Evolutionary conservation across 2,329 filamentous ascomycete genomes (phyloP).

Genomic region (Alternaria angustiovoidea): DNA sequence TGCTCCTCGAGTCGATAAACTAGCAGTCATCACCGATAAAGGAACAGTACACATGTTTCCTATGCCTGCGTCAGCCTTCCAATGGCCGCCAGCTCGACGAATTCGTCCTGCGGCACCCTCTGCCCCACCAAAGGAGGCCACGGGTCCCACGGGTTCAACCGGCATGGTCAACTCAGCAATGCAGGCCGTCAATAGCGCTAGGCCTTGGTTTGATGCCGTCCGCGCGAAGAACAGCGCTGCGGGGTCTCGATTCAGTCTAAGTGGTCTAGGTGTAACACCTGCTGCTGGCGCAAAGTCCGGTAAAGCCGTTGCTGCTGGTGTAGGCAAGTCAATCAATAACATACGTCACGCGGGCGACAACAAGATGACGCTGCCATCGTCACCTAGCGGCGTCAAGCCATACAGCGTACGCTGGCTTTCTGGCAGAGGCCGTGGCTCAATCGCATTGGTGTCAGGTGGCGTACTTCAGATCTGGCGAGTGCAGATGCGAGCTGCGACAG

Average conservation of each 20-base stretch:
- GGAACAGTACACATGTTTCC: constrained; percentile 96
- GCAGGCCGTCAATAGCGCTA: constrained; percentile 55
- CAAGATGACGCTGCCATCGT: constrained; percentile 72
- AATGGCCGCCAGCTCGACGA: constrained; percentile 79
- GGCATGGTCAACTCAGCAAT: constrained; percentile 51
- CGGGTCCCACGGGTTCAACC: constrained; percentile 41
- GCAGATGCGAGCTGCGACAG: constrained; percentile 57
- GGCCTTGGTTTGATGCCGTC: constrained; percentile 48
- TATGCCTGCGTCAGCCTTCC: constrained; percentile 80
- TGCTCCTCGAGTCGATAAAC: constrained; percentile 77
- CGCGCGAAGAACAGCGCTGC: constrained; percentile 45
- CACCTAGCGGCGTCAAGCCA: constrained; percentile 61
- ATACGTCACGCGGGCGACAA: constrained; percentile 79
- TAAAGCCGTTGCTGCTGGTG: constrained; percentile 74
- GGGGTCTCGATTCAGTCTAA: constrained; percentile 47
- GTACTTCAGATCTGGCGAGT: constrained; percentile 71
- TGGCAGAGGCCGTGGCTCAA: constrained; percentile 66
- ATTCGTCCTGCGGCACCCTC: constrained; percentile 38
- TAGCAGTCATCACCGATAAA: constrained; percentile 90
- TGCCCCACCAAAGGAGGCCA: constrained; percentile 43
- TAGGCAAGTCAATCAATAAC: constrained; percentile 75
- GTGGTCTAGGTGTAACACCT: constrained; percentile 51
- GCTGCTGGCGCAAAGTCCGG: constrained; percentile 68
- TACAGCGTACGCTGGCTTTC: constrained; percentile 72
- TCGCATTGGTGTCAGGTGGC: constrained; percentile 72